Base-by-base conservation (phyloP, 2,329 filamentous ascomycete genomes). In the Plenodomus biglobosus region DNA sequence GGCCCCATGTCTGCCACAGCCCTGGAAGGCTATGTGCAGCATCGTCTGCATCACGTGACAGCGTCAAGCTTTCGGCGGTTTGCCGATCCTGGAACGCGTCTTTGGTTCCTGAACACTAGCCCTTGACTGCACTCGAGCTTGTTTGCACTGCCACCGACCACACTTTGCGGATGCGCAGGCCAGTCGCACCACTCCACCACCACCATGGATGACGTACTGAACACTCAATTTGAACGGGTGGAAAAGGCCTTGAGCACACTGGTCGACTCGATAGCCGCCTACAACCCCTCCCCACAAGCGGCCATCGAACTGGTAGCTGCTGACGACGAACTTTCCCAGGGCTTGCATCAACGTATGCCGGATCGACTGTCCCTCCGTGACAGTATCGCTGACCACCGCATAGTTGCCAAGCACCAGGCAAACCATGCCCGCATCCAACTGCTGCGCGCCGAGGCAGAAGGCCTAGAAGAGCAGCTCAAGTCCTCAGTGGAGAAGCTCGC, bases 221-320 rank as follows among this genome's bases (percentile, higher is more conserved):
- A 74, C 22, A 57, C 65, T 13, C 75, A 73, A 51, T 78, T 77
- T 52, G 67, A 75, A 56, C 72, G 76, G 50, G 65, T 79, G 37
- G 76, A 79, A 48, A 66, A 69, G 43, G 75, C 75, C 4, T 76
- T 95, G 17, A 80, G 81, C 11, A 83, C 77, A 21, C 77, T 95
- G 27, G 85, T 91, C 59, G 87, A 91, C 68, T 92, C 88, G 0
- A 87, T 95, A 53, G 80, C 88, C 5, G 88, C 90, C 56, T 92
- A 92, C 73, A 90, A 91, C 62, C 89, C 90, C 0, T 88, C 86
- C 6, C 76, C 82, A 3, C 72, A 78, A 30, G 82, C 85, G 20
- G 87, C 86, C 5, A 76, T 82, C 47, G 86, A 91, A 55, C 82
- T 95, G 8, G 76, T 87, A 16, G 76, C 78, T 7, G 89, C 88